phyloP scores from a whole-genome alignment of 1,284 basidiomycete species.

The Sanguinoderma infundibulare region DNA sequence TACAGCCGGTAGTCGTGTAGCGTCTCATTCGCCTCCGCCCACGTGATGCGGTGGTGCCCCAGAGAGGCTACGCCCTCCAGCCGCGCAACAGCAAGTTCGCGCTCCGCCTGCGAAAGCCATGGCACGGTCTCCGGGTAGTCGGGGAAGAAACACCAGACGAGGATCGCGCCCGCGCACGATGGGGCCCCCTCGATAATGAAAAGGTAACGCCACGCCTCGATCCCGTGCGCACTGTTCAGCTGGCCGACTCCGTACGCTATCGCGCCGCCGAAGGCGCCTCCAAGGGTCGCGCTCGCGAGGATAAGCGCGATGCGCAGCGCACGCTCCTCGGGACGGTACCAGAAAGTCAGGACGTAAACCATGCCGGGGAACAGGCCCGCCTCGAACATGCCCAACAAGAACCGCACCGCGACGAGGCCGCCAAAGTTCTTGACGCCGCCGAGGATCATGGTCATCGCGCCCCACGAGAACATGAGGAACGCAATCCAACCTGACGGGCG shows the following conservation, averaged over 20 bases:
- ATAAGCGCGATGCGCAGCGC: slow-evolving; percentile 44
- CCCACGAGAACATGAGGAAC: slow-evolving; percentile 46
- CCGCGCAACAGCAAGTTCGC: slow-evolving; percentile 33
- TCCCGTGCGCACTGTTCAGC: slow-evolving; percentile 34
- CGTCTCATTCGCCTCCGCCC: slow-evolving; percentile 34
- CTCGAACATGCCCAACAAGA: slow-evolving; percentile 68
- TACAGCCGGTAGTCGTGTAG: slow-evolving; percentile 37
- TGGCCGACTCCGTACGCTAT: slow-evolving; percentile 43
- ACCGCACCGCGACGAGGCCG: slow-evolving; percentile 48
- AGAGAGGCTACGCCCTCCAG: slow-evolving; percentile 34
- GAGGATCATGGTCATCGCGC: slow-evolving; percentile 42
- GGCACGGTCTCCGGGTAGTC: slow-evolving; percentile 49
- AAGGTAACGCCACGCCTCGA: slow-evolving; percentile 44
- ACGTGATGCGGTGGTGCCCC: slow-evolving; percentile 34
- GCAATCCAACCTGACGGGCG: slow-evolving; percentile 41
- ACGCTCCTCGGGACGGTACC: slow-evolving; percentile 45
- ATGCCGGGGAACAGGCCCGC: slow-evolving; percentile 70
- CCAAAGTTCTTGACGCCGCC: slow-evolving; percentile 40
- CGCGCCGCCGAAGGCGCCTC: slow-evolving; percentile 49
- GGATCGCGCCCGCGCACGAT: slow-evolving; percentile 42
- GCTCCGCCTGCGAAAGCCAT: slow-evolving; percentile 41
- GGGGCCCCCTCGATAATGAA: slow-evolving; percentile 55
- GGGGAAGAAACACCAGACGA: slow-evolving; percentile 46
- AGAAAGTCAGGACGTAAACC: slow-evolving; percentile 46
- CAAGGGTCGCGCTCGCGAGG: slow-evolving; percentile 42